phyloP scores from a whole-genome alignment of 371 early-diverging fungal genomes.

The Lichtheimia corymbifera region DNA sequence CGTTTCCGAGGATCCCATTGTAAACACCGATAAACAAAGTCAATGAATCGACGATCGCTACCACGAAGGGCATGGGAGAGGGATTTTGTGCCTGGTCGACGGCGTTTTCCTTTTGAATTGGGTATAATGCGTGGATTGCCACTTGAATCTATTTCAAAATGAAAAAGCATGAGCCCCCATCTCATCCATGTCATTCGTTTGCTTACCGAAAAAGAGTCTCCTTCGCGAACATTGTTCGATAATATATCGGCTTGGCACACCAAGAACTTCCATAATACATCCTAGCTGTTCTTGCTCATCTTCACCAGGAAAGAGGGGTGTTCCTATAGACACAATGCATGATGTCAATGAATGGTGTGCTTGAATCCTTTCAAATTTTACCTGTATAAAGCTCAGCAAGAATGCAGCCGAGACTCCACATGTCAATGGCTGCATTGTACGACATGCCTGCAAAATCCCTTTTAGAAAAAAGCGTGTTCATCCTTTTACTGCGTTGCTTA shows the following conservation, averaged over 20 bases:
- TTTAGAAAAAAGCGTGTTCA: background rate
- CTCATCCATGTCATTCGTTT: background rate
- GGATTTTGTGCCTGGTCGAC: conserved; percentile 74
- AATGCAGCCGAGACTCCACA: conserved; percentile 99
- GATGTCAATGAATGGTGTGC: background rate
- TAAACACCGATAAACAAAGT: conserved; percentile 83
- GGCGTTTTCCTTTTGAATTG: conserved; percentile 84
- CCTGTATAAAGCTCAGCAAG: conserved; percentile 94
- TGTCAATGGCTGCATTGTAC: conserved; percentile 95
- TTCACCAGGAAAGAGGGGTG: conserved; percentile 96
- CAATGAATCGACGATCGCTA: conserved; percentile 72
- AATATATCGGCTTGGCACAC: conserved; percentile 75
- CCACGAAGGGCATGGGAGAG: conserved; percentile 70
- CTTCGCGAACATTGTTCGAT: conserved; percentile 77
- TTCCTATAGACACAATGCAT: conserved; percentile 31
- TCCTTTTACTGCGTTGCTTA: conserved; percentile 4
- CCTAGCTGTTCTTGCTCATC: conserved; percentile 94
- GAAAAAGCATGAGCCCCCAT: background rate
- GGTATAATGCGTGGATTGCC: conserved; percentile 68
- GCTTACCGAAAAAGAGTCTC: conserved; percentile 85
- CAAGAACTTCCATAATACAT: conserved; percentile 92
- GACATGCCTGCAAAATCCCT: conserved; percentile 56
- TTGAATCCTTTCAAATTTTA: background rate
- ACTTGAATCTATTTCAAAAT: conserved; percentile 46
- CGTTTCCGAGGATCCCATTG: conserved; percentile 87